A percentile compares a stretch with the other conserved stretches of the same genome.
Evolutionary conservation across 768 basidiomycete genomes (phyloP).

Genomic region (Collybia nuda): DNA sequence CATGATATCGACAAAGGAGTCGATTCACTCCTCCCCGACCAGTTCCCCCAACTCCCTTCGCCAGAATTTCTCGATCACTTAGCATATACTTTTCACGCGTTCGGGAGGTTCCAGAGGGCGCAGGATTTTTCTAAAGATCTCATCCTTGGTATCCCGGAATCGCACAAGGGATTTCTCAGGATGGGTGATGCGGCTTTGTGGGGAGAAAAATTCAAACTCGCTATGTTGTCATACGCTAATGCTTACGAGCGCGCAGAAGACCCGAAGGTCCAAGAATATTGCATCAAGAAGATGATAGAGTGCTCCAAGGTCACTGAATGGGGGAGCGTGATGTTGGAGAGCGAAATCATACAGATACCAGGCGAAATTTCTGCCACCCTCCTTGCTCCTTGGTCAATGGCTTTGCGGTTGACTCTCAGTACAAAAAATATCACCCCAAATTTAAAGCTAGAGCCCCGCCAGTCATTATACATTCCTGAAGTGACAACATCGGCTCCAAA

Average conservation of each 20-base stretch:
- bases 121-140: conserved; percentile 30
- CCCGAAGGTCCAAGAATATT: conserved; percentile 36
- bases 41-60: conserved; percentile 26
- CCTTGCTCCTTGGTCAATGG: conserved; percentile 39
- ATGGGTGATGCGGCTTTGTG: conserved; percentile 44
- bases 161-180: conserved; percentile 48
- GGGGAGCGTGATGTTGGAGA: conserved; percentile 42
- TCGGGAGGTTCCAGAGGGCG: conserved; percentile 33
- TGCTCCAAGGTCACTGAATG: conserved; percentile 52
- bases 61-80: conserved; percentile 44
- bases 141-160: conserved; percentile 27
- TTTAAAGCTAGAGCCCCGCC: conserved; percentile 39
- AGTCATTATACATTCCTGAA: conserved; percentile 37
- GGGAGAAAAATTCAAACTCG: conserved; percentile 38
- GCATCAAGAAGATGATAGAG: conserved; percentile 42
- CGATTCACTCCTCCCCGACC: conserved; percentile 38
- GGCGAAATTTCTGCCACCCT: conserved; percentile 27
- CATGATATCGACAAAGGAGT: conserved; percentile 49
- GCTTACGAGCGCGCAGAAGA: conserved; percentile 40
- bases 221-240: conserved; percentile 56
- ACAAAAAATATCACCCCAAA: conserved; percentile 32
- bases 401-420: conserved; percentile 31
- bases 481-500: neutral
- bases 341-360: conserved; percentile 41
- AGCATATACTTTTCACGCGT: conserved; percentile 41